Evolutionary conservation across 768 basidiomycete genomes (phyloP), one percentile per base, ranked within the genome.

Genomic region (Chalciporus pseudorubinellus): DNA sequence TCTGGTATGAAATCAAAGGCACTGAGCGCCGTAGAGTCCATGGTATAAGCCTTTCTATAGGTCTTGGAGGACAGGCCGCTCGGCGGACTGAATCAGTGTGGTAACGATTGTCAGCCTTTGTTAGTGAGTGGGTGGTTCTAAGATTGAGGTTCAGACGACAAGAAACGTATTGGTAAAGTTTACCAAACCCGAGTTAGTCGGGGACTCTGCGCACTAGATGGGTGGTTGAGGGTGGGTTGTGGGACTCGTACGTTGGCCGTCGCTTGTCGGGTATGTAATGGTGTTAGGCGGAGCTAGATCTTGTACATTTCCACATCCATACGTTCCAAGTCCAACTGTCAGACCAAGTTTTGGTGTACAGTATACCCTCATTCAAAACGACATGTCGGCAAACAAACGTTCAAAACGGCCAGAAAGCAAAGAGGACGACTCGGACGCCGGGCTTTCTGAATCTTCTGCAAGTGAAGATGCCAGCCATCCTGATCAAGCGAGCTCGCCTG

Each of bases 1-100:
- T 85, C 87, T 50, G 83, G 87, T 22, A 78, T 76, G 24, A 89
- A 69, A 68, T 89, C 82, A 58, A 83, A 64, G 52, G 65, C 55
- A 29, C 54, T 60, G 46, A 73, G 60, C 42, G 66, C 57, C 44
- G 63, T 33, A 38, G 69, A 60, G 20, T 69, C 61, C 71, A 77
- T 72, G 36, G 22, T 51, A 16, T 26, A 21, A 24, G 34, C 16
- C 33, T 43, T 54, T 56, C 34, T 21, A n/a, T 26, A 33, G 44
- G 44, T 36, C 49, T 53, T 39, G 52, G 44, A 14, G 49, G 46
- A 48, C 28, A 24, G 28, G 42, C 39, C 39, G 44, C 44, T 42
- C 51, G 10, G 29, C 45, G n/a, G 43, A 24, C 38, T n/a, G 49
- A 36, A 48, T 55, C 34, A 40, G 31, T 29, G 40, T 20, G 29